Evolutionary conservation across 257 asterid species (phyloP).

Genomic region (Linaria vulgaris): DNA sequence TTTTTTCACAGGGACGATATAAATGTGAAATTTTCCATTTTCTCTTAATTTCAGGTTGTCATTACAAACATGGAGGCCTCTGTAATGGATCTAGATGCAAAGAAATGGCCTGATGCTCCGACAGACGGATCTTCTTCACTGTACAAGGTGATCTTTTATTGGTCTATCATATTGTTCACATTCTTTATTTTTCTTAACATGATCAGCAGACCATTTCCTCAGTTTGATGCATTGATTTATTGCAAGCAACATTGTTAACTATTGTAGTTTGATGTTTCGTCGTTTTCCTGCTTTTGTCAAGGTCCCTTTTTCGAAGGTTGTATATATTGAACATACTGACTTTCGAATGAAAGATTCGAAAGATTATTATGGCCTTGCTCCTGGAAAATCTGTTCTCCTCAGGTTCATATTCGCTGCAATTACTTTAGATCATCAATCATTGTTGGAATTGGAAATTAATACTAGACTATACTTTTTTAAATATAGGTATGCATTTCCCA

Average conservation of each 20-base stretch:
- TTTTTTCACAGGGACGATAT: too few species aligned
- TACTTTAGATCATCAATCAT: background rate
- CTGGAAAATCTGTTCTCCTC: constrained; percentile 85
- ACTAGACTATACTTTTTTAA: constrained; percentile 19
- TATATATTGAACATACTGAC: constrained; percentile 77
- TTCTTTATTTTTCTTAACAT: background rate
- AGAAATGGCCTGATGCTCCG: constrained; percentile 95
- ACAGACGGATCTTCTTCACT: constrained; percentile 57
- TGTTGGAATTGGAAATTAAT: background rate
- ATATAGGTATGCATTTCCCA: constrained; percentile 85
- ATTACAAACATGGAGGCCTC: constrained; percentile 68
- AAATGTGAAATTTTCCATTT: background rate
- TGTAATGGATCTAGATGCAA: constrained; percentile 78
- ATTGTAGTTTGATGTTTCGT: constrained; percentile 17
- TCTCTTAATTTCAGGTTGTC: constrained; percentile 54
- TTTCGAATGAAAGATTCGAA: constrained; percentile 86
- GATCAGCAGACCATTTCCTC: background rate
- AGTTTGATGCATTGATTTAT: background rate
- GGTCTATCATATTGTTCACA: background rate
- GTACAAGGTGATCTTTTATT: constrained; percentile 55
- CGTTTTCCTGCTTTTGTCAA: constrained; percentile 25
- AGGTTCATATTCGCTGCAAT: constrained; percentile 42
- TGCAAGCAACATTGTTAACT: constrained; percentile 14
- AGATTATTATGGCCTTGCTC: constrained; percentile 98
- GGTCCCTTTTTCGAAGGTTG: constrained; percentile 90